phyloP scores from a whole-genome alignment of 371 early-diverging fungal species.

The Lichtheimia ornata region DNA sequence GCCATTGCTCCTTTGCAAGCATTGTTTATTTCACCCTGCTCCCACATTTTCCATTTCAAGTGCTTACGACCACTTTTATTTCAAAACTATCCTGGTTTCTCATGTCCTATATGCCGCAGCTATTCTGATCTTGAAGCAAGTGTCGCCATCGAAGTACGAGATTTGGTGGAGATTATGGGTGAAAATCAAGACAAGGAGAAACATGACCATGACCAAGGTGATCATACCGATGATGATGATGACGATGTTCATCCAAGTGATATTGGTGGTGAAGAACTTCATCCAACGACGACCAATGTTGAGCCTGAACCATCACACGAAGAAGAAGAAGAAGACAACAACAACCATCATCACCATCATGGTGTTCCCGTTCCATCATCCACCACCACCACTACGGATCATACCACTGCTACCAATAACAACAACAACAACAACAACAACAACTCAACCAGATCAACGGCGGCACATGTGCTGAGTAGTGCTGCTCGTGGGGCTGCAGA shows the following conservation, averaged over 20 bases:
- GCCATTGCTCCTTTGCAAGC: slow-evolving; percentile 93
- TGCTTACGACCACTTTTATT: slow-evolving; percentile 78
- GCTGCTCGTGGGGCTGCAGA: not conserved
- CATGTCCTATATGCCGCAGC: slow-evolving; percentile 93
- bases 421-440: not conserved
- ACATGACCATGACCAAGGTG: slow-evolving; percentile 10
- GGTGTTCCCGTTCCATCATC: not conserved
- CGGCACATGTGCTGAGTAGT: not conserved
- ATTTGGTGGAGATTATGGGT: slow-evolving; percentile 44
- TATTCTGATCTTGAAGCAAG: slow-evolving; percentile 90
- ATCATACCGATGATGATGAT: not conserved
- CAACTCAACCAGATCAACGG: not conserved
- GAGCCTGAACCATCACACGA: not conserved
- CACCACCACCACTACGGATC: no score
- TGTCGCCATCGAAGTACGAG: slow-evolving; percentile 72
- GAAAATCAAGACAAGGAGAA: slow-evolving; percentile 5
- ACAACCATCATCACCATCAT: not conserved
- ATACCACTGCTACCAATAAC: not conserved
- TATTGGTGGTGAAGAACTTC: not conserved
- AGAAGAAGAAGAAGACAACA: not conserved
- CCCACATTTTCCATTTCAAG: slow-evolving; percentile 96
- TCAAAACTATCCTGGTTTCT: slow-evolving; percentile 78
- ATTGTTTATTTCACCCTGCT: slow-evolving; percentile 94
- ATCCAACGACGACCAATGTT: not conserved
- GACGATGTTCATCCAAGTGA: no score